Conservation (phyloP, 768 basidiomycete genomes). For the Lactifluus hygrophoroides region DNA sequence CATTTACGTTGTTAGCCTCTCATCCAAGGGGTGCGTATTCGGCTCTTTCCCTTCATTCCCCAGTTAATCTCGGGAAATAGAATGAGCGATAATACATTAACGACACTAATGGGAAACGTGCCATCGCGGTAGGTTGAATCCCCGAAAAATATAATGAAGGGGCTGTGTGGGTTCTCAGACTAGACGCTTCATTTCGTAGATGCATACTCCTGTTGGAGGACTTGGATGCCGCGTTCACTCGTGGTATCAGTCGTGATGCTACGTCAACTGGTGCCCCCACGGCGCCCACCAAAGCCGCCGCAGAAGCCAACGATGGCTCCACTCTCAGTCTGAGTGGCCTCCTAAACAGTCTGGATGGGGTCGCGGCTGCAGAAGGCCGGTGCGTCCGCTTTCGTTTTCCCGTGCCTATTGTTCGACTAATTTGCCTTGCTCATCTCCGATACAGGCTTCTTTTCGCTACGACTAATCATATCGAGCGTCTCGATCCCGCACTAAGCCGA, state of each 20-base stretch:
- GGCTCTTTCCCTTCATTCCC: conserved; percentile 1
- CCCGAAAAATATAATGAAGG: neutral
- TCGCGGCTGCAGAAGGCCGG: conserved; percentile 80
- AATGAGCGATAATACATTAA: conserved; percentile 85
- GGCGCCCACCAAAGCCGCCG: conserved; percentile 25
- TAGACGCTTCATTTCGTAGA: conserved; percentile 32
- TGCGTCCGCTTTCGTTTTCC: conserved; percentile 32
- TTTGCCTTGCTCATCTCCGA: conserved; percentile 11
- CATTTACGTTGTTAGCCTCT: conserved; percentile 86
- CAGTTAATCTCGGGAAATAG: conserved; percentile 31
- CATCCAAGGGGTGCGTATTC: conserved; percentile 65
- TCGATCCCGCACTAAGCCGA: conserved; percentile 84
- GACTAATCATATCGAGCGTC: conserved; percentile 87
- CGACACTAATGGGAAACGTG: conserved; percentile 80
- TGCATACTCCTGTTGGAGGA: conserved; percentile 93
- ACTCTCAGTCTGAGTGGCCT: conserved; percentile 79
- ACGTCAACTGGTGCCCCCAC: conserved; percentile 69
- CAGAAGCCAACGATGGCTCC: conserved; percentile 59
- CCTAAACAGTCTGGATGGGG: conserved; percentile 77
- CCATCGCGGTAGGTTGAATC: conserved; percentile 53
- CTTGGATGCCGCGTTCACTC: conserved; percentile 86
- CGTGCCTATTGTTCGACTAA: neutral
- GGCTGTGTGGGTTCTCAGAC: conserved; percentile 15
- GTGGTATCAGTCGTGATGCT: conserved; percentile 74
- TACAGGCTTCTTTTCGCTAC: conserved; percentile 79